Evolutionary conservation across 1,284 basidiomycete species (phyloP).

Genomic region (Pseudozyma thailandica): DNA sequence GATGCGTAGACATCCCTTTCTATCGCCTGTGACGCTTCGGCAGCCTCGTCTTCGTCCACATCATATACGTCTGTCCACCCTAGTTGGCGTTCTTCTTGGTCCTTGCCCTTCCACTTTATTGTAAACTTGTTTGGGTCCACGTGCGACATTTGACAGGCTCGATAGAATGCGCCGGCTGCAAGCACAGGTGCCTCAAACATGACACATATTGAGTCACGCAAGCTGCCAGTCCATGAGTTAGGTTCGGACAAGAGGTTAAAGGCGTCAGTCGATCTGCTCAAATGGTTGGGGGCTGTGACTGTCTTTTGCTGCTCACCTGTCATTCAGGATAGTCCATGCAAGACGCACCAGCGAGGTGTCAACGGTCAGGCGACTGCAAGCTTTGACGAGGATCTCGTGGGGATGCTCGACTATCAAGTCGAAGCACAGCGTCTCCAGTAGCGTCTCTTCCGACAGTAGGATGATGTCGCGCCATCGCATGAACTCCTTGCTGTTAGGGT

Average conservation of each 20-base stretch:
- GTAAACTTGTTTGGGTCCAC: constrained; percentile 44
- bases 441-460: constrained; percentile 80
- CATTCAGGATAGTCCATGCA: constrained; percentile 59
- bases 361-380: constrained; percentile 49
- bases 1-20: constrained; percentile 55
- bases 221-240: constrained; percentile 9
- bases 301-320: constrained; percentile 26
- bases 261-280: too few relatives aligned
- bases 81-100: constrained; percentile 16
- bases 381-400: constrained; percentile 70
- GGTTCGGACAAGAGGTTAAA: background rate
- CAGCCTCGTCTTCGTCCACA: constrained; percentile 58
- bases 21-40: constrained; percentile 46
- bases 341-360: constrained; percentile 45
- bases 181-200: constrained; percentile 64
- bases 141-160: constrained; percentile 48
- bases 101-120: constrained; percentile 28
- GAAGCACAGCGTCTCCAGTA: constrained; percentile 89
- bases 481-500: constrained; percentile 51
- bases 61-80: constrained; percentile 61
- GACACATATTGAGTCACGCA: constrained; percentile 55
- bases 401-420: constrained; percentile 87
- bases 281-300: background rate
- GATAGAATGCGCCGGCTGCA: constrained; percentile 59
- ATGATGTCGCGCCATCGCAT: constrained; percentile 77